Evolutionary conservation across 2,329 filamentous ascomycete genomes (phyloP).

Genomic region (Epichloe scottii): DNA sequence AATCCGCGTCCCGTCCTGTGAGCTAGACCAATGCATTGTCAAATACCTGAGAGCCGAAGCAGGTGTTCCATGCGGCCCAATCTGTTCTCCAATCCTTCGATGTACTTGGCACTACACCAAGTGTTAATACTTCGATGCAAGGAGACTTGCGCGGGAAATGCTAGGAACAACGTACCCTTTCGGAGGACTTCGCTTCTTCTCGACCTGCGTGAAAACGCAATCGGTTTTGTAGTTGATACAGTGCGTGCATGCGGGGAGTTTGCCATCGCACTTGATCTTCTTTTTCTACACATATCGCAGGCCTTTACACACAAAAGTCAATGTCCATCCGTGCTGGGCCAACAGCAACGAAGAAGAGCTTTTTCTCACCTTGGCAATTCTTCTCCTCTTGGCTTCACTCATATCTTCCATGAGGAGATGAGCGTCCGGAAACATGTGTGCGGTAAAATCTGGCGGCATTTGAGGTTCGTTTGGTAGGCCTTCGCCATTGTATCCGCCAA

Average conservation of each 20-base stretch:
- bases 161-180: conserved; percentile 60
- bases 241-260: conserved; percentile 86
- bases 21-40: background rate
- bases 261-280: conserved; percentile 97
- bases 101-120: conserved; percentile 72
- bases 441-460: conserved; percentile 42
- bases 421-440: conserved; percentile 48
- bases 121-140: background rate
- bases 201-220: conserved; percentile 92
- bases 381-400: conserved; percentile 75
- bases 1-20: background rate
- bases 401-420: conserved; percentile 47
- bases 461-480: conserved; percentile 41
- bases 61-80: conserved; percentile 93
- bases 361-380: conserved; percentile 66
- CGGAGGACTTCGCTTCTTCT: conserved; percentile 95
- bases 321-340: background rate
- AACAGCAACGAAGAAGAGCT: background rate
- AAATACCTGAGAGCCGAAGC: conserved; percentile 60
- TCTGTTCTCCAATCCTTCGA: conserved; percentile 90
- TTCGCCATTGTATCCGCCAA: conserved; percentile 49
- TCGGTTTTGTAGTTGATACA: conserved; percentile 98
- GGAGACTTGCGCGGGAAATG: background rate
- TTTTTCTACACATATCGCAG: conserved; percentile 96
- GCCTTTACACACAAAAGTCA: conserved; percentile 38